phyloP scores from a whole-genome alignment of 176 grass and related monocot genomes.

The Pontederia paniculata region DNA sequence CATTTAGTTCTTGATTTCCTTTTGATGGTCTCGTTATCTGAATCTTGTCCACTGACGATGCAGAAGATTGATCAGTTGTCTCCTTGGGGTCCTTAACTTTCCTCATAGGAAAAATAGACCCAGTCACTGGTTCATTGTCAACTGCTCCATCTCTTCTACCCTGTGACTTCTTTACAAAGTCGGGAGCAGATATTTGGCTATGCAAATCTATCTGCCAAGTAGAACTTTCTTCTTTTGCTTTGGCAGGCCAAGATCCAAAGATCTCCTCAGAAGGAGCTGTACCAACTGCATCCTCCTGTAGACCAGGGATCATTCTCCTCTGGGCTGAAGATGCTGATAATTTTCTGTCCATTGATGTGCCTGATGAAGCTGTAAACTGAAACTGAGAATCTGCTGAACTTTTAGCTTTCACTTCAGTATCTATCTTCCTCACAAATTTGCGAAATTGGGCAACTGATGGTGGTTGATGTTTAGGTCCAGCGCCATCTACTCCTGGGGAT shows the following conservation, averaged over 20 bases:
- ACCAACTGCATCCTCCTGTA: conserved; percentile 29
- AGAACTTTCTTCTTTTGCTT: conserved; percentile 25
- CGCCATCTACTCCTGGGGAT: conserved; percentile 21
- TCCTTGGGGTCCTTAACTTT: conserved; percentile 10
- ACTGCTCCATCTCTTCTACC: conserved; percentile 20
- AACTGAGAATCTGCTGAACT: conserved; percentile 21
- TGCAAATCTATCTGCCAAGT: conserved; percentile 31
- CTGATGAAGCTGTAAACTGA: conserved; percentile 32
- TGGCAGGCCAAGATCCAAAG: conserved; percentile 15
- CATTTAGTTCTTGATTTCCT: conserved; percentile 67
- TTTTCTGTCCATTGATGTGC: conserved; percentile 29
- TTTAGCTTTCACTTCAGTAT: conserved; percentile 38
- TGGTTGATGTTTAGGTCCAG: conserved; percentile 23
- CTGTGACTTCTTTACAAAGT: conserved; percentile 29
- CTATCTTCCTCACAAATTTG: conserved; percentile 31
- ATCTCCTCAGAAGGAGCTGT: conserved; percentile 18
- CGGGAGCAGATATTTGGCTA: conserved; percentile 31
- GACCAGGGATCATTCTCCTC: conserved; percentile 27
- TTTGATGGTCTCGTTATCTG: conserved; percentile 32
- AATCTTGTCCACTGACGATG: conserved; percentile 19
- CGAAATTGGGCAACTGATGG: conserved; percentile 2
- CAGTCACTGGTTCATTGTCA: conserved; percentile 20
- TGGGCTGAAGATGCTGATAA: conserved; percentile 25
- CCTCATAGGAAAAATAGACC: conserved; percentile 3
- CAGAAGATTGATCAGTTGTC: neutral